These are phyloP conservation scores for Zizania latifolia DNA, from an alignment of 176 grass and related monocot species.

Conservation along the genomic window DNA sequence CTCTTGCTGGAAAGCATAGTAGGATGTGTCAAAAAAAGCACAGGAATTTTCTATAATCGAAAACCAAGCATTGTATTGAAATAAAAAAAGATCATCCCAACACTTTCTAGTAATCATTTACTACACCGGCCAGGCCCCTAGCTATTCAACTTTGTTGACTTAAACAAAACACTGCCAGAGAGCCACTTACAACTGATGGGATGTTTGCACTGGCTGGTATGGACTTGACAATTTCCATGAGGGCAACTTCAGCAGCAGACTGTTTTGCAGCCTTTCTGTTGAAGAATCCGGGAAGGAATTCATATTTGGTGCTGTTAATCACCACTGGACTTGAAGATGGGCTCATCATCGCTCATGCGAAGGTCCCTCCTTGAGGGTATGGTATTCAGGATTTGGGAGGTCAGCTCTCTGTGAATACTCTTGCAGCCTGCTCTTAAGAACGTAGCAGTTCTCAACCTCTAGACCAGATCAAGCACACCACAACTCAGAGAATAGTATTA, in stretches of 20 bases:
- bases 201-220: constrained; percentile 10
- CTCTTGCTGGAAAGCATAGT: constrained; percentile 63
- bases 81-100: background rate
- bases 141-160: background rate
- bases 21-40: constrained; percentile 17
- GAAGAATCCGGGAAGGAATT: constrained; percentile 77
- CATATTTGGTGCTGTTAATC: constrained; percentile 56
- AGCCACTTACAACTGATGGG: constrained; percentile 38
- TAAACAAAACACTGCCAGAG: background rate
- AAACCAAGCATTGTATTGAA: background rate
- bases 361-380: constrained; percentile 78
- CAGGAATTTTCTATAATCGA: background rate
- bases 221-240: constrained; percentile 53
- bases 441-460: constrained; percentile 89
- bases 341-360: constrained; percentile 92
- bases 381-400: constrained; percentile 68
- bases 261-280: constrained; percentile 82
- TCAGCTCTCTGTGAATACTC: constrained; percentile 71
- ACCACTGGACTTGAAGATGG: constrained; percentile 76
- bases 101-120: background rate
- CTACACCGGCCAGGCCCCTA: background rate
- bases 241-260: constrained; percentile 78
- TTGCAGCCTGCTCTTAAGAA: constrained; percentile 92
- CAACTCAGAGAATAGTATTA: background rate
- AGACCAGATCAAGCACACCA: background rate